Percentiles rank a stretch among this genome's conserved stretches.
phyloP scores from a whole-genome alignment of 176 grass and related monocot genomes.

The Themeda triandra region DNA sequence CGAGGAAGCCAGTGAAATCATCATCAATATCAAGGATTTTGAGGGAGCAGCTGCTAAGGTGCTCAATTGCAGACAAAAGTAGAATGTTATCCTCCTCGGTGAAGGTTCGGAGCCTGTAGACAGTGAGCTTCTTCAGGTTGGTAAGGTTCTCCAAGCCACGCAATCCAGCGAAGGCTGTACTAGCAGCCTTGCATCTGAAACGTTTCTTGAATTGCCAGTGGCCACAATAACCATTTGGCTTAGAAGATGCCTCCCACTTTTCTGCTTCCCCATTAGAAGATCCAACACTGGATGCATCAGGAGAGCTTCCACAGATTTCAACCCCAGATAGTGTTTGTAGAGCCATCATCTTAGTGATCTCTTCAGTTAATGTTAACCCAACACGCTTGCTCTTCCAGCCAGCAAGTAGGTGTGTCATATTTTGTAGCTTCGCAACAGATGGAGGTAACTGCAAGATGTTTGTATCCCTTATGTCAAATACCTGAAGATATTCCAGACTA shows the following conservation, averaged over 20 bases:
- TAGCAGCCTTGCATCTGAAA: too few species aligned
- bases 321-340: constrained; percentile 24
- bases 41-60: neutral
- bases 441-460: neutral
- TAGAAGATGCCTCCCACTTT: too few species aligned
- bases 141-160: too few species aligned
- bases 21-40: constrained; percentile 25
- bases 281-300: too few species aligned
- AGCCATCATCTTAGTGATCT: constrained; percentile 5
- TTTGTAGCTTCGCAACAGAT: neutral
- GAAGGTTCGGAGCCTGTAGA: too few species aligned
- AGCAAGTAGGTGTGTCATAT: constrained; percentile 14
- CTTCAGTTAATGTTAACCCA: neutral
- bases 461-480: constrained; percentile 38
- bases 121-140: too few species aligned
- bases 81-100: too few species aligned
- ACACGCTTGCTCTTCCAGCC: neutral
- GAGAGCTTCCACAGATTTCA: neutral
- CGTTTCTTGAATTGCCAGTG: too few species aligned
- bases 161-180: neutral
- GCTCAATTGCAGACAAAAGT: too few species aligned
- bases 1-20: constrained; percentile 22
- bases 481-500: neutral
- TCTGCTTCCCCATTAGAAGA: too few species aligned
- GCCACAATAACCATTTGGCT: too few species aligned